Conservation (phyloP, 352 stramenopile genomes). For the Globisporangium cederbergense region DNA sequence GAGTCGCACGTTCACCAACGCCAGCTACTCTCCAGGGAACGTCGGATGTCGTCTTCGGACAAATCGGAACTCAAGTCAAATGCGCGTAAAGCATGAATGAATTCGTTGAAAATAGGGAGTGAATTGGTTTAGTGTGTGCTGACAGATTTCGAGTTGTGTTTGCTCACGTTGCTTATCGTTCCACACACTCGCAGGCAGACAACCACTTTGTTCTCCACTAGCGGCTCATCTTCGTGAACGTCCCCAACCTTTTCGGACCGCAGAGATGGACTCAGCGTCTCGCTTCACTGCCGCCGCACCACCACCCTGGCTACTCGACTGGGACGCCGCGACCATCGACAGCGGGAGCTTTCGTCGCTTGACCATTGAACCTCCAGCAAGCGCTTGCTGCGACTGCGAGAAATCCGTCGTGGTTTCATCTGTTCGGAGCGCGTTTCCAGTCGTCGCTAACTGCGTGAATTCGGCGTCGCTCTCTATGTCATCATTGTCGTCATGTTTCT, state of each 20-base stretch:
- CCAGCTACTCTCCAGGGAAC: not conserved
- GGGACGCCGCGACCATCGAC: conserved; percentile 62
- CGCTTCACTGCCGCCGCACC: conserved; percentile 2
- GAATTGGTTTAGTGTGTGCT: not conserved
- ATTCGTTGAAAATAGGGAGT: conserved; percentile 8
- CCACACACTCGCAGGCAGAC: not conserved
- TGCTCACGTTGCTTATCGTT: not conserved
- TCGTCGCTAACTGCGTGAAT: conserved; percentile 48
- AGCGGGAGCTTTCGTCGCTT: conserved; percentile 68
- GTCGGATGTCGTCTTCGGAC: not conserved
- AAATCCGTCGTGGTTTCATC: conserved; percentile 27
- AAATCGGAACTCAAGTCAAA: not conserved
- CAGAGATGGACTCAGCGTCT: conserved; percentile 17
- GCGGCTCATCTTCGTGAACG: conserved; percentile 45
- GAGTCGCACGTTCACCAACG: not conserved
- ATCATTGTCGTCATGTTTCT: conserved; percentile 29
- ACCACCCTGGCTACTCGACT: conserved; percentile 26
- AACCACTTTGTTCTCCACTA: not conserved
- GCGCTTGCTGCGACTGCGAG: conserved; percentile 19
- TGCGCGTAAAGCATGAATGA: conserved; percentile 8
- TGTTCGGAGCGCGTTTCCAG: conserved; percentile 17
- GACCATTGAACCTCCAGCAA: not conserved
- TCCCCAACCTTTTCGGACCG: conserved; percentile 63
- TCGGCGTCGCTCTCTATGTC: conserved; percentile 71
- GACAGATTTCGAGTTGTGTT: not conserved